Percentiles rank a stretch among this genome's conserved stretches.
Conservation (phyloP, 129 eudicot species). For the Centrapalus pauciflorus region DNA sequence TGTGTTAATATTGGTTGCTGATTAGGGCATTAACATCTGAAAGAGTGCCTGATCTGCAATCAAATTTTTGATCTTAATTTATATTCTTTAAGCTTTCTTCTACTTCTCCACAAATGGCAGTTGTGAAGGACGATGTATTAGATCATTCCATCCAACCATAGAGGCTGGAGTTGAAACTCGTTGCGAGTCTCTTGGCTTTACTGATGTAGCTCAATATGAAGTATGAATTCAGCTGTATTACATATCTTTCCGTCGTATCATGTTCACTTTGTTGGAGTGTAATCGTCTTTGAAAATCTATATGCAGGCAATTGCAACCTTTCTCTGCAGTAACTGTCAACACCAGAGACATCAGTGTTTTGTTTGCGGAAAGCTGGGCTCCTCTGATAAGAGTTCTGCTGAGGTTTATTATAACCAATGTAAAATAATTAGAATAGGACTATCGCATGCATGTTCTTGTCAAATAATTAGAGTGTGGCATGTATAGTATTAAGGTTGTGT, state of each 20-base stretch:
- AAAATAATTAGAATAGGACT: background rate
- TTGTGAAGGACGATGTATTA: conserved; percentile 79
- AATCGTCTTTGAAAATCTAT: conserved; percentile 6
- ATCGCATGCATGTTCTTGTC: background rate
- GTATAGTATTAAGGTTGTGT: too few species aligned
- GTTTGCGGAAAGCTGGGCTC: conserved; percentile 73
- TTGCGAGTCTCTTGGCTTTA: conserved; percentile 70
- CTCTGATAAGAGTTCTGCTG: conserved; percentile 63
- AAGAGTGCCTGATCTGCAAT: background rate
- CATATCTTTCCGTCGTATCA: background rate
- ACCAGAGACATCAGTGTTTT: conserved; percentile 74
- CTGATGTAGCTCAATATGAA: conserved; percentile 44
- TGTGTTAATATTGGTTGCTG: background rate
- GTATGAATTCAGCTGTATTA: conserved; percentile 35
- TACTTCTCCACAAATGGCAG: conserved; percentile 35
- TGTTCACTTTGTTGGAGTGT: background rate
- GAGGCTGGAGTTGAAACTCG: conserved; percentile 46
- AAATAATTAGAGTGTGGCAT: too few species aligned
- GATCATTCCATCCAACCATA: conserved; percentile 81
- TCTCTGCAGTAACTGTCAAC: conserved; percentile 65
- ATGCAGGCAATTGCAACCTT: conserved; percentile 54
- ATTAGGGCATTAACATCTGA: background rate
- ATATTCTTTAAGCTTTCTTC: background rate
- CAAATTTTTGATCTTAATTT: background rate
- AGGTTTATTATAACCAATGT: conserved; percentile 39